Conservation (phyloP, 225 moss, liverwort and hornwort genomes). For the Pleurozium schreberi region DNA sequence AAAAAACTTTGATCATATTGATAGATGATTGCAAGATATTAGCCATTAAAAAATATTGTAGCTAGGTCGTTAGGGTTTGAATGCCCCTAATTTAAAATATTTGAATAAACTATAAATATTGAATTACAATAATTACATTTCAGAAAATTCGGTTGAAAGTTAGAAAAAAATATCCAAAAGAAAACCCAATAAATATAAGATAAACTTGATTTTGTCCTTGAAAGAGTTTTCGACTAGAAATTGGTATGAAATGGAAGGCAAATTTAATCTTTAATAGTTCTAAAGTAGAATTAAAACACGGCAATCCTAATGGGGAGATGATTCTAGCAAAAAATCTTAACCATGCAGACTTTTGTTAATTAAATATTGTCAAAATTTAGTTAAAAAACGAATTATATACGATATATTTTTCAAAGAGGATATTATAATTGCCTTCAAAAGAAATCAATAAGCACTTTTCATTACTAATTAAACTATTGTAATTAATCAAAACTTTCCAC, state of each 20-base stretch:
- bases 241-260: neutral
- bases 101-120: neutral
- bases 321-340: neutral
- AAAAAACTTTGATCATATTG: neutral
- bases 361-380: neutral
- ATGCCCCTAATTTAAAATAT: too few relatives aligned
- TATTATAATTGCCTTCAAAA: neutral
- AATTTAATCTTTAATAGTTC: neutral
- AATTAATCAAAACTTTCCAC: neutral
- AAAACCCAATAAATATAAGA: neutral
- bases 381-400: too few relatives aligned
- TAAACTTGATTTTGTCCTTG: neutral
- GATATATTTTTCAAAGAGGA: neutral
- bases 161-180: neutral
- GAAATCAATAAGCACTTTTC: neutral
- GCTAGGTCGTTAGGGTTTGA: rapidly evolving
- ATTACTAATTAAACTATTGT: neutral
- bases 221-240: neutral
- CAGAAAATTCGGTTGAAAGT: neutral
- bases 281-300: too few relatives aligned
- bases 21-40: neutral
- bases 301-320: neutral
- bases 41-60: neutral
- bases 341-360: too few relatives aligned
- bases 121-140: neutral